Base-by-base conservation (phyloP, 208 protist genomes). In the Endotrypanum monterogeii region DNA sequence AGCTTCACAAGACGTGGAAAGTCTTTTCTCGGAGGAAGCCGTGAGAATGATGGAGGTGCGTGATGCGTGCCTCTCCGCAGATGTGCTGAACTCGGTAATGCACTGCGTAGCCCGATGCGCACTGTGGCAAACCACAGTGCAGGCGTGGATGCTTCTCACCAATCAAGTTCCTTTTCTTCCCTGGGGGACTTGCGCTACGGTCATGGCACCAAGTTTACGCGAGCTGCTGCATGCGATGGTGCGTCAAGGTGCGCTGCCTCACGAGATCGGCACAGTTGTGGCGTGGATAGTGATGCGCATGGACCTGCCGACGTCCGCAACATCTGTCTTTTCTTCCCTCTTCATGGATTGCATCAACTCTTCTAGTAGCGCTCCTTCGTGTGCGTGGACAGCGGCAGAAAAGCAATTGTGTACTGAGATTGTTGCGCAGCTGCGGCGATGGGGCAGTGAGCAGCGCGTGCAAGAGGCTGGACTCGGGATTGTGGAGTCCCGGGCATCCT, bases 401-500 rank as follows among this genome's bases (percentile, higher is more conserved):
- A 66, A 39, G 16, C 51, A 66, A 11, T 6, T 69, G 61, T 83
- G 79, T 57, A n/a, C 54, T 3, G 76, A 70, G 30, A 48, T 18
- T 3, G 55, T 84, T 23, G 55, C 35, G 20, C 41, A 57, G 56
- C 66, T 87, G 69, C 74, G 61, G 12, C 61, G 61, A 14, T 30
- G 71, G 39, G 50, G 58, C 23, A 57, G 71, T 1, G 83, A 87
- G 73, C 68, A 67, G 28, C 83, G 80, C 51, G 83, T 87, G 58
- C 60, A 51, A 20, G 83, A 68, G 39, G 76, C 76, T 6, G 76
- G 51, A 18, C 39, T 25, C 23, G 74, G 75, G 8, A 75, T 83
- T 37, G 52, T 61, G 0, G 56, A 51, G n/a, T 68, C 71, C 4
- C 69, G 71, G 51, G 41, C 52, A 41, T 41, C 37, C 6, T 23